A percentile compares a stretch with the other conserved stretches of the same genome.
Evolutionary conservation across 2,329 filamentous ascomycete species (phyloP).

Genomic region (Clarireedia hainanense): DNA sequence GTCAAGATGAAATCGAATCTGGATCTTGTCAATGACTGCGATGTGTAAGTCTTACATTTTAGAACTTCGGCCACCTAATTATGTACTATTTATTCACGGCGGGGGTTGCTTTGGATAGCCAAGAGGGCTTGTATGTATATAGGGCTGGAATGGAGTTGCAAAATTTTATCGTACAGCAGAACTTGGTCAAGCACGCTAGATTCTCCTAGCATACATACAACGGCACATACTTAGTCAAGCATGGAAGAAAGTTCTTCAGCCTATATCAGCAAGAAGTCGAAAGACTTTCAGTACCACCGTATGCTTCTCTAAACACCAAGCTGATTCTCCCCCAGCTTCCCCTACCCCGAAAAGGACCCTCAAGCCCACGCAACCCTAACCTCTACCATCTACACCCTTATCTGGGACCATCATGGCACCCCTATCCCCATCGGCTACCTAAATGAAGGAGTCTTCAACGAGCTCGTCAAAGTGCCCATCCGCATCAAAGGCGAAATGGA

Average conservation of each 20-base stretch:
- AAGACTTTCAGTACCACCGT: background rate
- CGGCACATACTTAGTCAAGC: background rate
- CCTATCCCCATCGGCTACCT: slow-evolving; percentile 55
- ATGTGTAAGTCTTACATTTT: slow-evolving; percentile 39
- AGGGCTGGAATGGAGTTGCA: background rate
- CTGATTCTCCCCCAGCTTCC: slow-evolving; percentile 51
- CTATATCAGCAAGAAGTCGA: background rate
- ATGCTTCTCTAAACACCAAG: background rate
- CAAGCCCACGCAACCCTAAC: slow-evolving; percentile 46
- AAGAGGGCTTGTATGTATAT: background rate
- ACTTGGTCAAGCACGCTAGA: no score
- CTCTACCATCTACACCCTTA: slow-evolving; percentile 58
- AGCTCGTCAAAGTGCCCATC: slow-evolving; percentile 40
- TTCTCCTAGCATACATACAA: no score
- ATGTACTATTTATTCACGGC: background rate
- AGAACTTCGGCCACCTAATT: background rate
- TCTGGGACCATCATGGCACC: slow-evolving; percentile 52
- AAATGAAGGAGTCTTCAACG: slow-evolving; percentile 41
- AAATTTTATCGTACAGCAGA: no score
- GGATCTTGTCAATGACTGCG: slow-evolving; percentile 46
- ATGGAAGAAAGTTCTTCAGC: background rate
- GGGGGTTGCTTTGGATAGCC: background rate
- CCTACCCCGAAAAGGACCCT: slow-evolving; percentile 58
- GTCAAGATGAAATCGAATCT: slow-evolving; percentile 33
- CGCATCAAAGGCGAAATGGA: slow-evolving; percentile 49